Conservation (phyloP, 2,329 filamentous ascomycete species). For the Cercospora sesami region DNA sequence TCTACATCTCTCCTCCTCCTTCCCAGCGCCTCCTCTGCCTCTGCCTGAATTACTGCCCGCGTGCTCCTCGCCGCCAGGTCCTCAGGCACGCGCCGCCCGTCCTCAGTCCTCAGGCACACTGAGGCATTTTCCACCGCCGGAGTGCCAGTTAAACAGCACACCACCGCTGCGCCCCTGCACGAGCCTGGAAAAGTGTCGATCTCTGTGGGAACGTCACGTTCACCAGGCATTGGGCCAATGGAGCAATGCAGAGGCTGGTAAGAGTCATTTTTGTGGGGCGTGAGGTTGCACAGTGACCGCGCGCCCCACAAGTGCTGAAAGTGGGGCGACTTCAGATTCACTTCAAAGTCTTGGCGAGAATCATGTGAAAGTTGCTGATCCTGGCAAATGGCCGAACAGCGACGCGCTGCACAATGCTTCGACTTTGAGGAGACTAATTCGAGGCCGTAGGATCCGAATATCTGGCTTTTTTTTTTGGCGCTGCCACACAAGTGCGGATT, state of each 20-base stretch:
- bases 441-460: background rate
- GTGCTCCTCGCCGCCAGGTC: background rate
- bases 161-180: conserved; percentile 12
- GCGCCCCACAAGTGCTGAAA: background rate
- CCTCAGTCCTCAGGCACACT: conserved; percentile 6
- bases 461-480: background rate
- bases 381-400: background rate
- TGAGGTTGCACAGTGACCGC: conserved; percentile 2
- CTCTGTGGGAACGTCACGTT: background rate
- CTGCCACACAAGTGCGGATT: background rate
- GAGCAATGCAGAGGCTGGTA: background rate
- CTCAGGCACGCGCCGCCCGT: background rate
- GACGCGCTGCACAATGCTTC: background rate
- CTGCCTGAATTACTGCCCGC: background rate
- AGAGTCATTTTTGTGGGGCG: background rate
- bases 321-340: conserved; percentile 8
- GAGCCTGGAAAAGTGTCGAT: background rate
- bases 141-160: conserved; percentile 15
- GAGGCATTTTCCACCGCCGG: background rate
- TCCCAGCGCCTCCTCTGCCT: background rate
- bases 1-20: background rate
- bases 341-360: conserved; percentile 14
- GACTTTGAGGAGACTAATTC: background rate
- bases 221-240: conserved; percentile 4
- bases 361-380: background rate